These are phyloP conservation scores for Rubia occidens DNA, from an alignment of 305 asterid species.

Conservation along the genomic window DNA sequence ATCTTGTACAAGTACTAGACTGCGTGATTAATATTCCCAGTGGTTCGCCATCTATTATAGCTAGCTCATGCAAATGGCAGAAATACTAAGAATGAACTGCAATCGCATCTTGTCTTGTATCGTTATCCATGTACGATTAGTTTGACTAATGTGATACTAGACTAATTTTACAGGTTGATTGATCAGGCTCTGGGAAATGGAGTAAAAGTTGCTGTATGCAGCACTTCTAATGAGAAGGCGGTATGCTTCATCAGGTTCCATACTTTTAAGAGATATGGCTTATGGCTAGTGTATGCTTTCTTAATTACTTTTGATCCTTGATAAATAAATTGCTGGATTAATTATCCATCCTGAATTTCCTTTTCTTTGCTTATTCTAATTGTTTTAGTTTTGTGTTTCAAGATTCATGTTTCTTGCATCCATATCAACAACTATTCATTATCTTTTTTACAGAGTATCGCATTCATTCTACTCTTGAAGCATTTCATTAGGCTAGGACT, in stretches of 20 bases:
- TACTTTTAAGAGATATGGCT: conserved; percentile 15
- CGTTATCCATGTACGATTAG: neutral
- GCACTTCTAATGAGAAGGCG: conserved; percentile 99
- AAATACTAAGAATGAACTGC: neutral
- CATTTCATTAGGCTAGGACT: neutral
- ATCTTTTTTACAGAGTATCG: neutral
- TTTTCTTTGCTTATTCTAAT: neutral
- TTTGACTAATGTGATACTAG: neutral
- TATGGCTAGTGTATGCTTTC: neutral
- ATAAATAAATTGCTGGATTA: too few relatives aligned
- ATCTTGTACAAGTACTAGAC: too few relatives aligned
- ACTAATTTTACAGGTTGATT: conserved; percentile 43
- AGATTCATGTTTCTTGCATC: neutral
- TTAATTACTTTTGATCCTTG: neutral
- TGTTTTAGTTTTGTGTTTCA: neutral
- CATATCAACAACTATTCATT: neutral
- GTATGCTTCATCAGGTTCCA: conserved; percentile 67
- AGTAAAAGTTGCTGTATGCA: conserved; percentile 88
- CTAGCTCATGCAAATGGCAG: neutral
- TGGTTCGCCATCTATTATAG: neutral
- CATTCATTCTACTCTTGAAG: conserved; percentile 2
- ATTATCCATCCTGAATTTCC: too few relatives aligned
- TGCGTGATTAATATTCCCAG: neutral
- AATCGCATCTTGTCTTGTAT: neutral
- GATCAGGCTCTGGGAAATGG: conserved; percentile 79